Conservation (phyloP, 306 rosid species). For the Datisca glomerata region DNA sequence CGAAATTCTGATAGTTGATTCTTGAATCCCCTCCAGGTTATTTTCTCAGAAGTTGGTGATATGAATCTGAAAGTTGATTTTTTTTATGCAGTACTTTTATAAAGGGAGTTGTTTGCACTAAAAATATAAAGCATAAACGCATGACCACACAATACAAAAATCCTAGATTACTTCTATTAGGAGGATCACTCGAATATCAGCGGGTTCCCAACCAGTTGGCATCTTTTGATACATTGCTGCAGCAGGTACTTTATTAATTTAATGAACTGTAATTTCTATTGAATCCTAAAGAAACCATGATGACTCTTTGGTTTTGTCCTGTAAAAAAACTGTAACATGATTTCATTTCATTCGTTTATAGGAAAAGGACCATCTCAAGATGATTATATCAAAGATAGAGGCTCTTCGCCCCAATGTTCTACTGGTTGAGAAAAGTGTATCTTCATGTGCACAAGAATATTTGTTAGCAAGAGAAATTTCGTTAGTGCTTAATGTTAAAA, state of each 20-base stretch:
- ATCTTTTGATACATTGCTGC: conserved; percentile 68
- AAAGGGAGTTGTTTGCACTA: conserved; percentile 91
- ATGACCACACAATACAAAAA: conserved; percentile 88
- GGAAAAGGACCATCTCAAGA: conserved; percentile 87
- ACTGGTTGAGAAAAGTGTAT: conserved; percentile 87
- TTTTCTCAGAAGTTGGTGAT: no score
- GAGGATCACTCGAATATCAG: conserved; percentile 90
- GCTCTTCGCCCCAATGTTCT: conserved; percentile 86
- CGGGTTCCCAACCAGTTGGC: conserved; percentile 83
- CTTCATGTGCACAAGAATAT: conserved; percentile 68
- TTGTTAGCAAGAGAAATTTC: conserved; percentile 89
- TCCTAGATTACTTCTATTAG: conserved; percentile 67
- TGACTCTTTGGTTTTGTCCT: neutral
- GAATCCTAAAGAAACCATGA: neutral
- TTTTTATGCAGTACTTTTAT: conserved; percentile 51
- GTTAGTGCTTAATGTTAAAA: conserved; percentile 88
- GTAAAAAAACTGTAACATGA: neutral
- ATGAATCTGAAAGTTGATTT: no score
- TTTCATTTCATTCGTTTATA: conserved; percentile 21
- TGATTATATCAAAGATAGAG: conserved; percentile 75
- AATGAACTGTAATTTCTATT: conserved; percentile 1
- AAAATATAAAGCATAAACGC: conserved; percentile 96
- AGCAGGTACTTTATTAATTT: conserved; percentile 57
- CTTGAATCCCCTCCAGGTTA: no score
- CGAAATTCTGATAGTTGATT: no score